These are phyloP conservation scores for Aspergillus incahuasiensis DNA, from an alignment of 495 filamentous ascomycete species.

Conservation along the genomic window DNA sequence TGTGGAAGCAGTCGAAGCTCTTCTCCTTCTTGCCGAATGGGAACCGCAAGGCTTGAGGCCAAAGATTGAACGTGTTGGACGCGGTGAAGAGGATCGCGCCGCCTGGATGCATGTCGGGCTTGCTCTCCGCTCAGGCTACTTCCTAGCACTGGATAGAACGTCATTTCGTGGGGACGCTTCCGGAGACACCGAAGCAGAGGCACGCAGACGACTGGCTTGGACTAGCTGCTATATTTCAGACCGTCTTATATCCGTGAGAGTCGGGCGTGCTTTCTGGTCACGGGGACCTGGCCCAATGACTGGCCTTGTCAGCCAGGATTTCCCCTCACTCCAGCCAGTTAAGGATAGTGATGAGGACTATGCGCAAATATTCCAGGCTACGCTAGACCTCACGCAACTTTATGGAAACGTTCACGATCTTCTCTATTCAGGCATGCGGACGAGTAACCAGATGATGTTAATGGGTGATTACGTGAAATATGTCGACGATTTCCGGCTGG, in stretches of 20 bases:
- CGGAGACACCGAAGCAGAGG: slow-evolving; percentile 46
- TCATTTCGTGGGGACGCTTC: slow-evolving; percentile 47
- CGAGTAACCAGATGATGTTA: slow-evolving; percentile 60
- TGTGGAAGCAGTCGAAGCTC: slow-evolving; percentile 60
- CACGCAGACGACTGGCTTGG: slow-evolving; percentile 57
- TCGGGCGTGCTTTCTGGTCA: slow-evolving; percentile 63
- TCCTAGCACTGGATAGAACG: slow-evolving; percentile 55
- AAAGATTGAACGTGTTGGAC: slow-evolving; percentile 50
- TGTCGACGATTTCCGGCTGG: slow-evolving; percentile 60
- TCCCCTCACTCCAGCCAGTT: slow-evolving; percentile 52
- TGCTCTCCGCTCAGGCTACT: slow-evolving; percentile 60
- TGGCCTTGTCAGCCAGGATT: slow-evolving; percentile 55
- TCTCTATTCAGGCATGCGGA: slow-evolving; percentile 59
- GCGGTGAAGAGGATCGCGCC: slow-evolving; percentile 61
- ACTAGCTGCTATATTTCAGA: slow-evolving; percentile 63
- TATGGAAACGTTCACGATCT: slow-evolving; percentile 65
- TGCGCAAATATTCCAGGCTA: slow-evolving; percentile 59
- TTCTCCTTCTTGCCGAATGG: slow-evolving; percentile 61
- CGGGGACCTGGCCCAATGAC: slow-evolving; percentile 60
- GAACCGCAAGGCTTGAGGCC: slow-evolving; percentile 54
- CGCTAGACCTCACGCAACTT: slow-evolving; percentile 60
- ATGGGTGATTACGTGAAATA: slow-evolving; percentile 64
- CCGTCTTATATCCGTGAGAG: slow-evolving; percentile 57
- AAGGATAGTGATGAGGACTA: slow-evolving; percentile 55
- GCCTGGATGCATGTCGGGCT: slow-evolving; percentile 67